Evolutionary conservation across 2,329 filamentous ascomycete genomes (phyloP).

Genomic region (Aspergillus ustus): DNA sequence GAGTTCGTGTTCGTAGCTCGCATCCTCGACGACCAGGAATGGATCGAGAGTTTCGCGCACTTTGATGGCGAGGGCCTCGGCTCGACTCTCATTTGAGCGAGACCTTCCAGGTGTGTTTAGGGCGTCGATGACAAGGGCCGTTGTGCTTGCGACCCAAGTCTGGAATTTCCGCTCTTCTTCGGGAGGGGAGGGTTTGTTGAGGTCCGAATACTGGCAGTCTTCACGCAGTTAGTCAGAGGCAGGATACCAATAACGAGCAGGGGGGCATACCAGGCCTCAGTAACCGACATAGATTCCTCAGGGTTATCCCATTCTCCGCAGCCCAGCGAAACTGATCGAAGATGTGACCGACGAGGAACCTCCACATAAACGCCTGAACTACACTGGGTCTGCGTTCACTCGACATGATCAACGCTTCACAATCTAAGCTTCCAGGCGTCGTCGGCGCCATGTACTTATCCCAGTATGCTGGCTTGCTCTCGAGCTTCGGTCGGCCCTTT

Average conservation of each 20-base stretch:
- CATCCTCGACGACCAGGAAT: background rate
- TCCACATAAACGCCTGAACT: slow-evolving; percentile 4
- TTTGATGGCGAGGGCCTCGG: background rate
- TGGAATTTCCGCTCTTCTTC: slow-evolving; percentile 9
- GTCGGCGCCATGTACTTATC: background rate
- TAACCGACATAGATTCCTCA: background rate
- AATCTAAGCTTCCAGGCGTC: background rate
- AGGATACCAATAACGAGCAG: background rate
- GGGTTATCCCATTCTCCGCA: background rate
- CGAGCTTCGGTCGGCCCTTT: background rate
- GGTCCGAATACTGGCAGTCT: slow-evolving; percentile 1
- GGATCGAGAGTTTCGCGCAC: background rate
- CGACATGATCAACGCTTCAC: background rate
- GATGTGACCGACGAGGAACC: background rate
- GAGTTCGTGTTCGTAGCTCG: background rate
- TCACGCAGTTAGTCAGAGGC: background rate
- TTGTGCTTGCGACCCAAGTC: slow-evolving; percentile 1
- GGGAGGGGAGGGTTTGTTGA: background rate
- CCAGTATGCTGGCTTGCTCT: background rate
- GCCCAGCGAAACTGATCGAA: slow-evolving; percentile 11
- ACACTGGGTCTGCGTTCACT: background rate
- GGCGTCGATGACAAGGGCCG: background rate
- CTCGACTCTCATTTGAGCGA: background rate
- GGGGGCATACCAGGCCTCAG: slow-evolving; percentile 1
- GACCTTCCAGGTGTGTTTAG: background rate